Base-by-base conservation (phyloP, 2,329 filamentous ascomycete species). In the Aspergillus latus region DNA sequence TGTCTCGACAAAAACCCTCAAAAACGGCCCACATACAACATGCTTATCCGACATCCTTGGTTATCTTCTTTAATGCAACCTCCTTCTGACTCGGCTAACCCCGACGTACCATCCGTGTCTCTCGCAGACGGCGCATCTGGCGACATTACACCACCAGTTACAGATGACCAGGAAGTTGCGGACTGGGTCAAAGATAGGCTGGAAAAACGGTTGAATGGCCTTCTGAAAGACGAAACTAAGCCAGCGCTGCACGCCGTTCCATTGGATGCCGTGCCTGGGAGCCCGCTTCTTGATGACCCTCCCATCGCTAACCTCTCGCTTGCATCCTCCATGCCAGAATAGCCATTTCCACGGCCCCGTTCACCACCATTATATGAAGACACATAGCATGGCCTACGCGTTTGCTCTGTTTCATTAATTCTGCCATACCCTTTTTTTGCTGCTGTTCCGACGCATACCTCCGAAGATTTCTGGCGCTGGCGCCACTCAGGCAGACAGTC, bases 1-100 rank as follows among this genome's bases (percentile, higher is more conserved):
- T 97, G 94, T 72, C 81, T 99, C 46, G 92, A 97, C 79, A 99
- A 99, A 74, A 88, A 90, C 21, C 90, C 94, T 7, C 89, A 90
- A 64, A 84, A 95, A 58, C 86, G 94, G n/a, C 93, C 92, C n/a
- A 94, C 89, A 0, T 99, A 99, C 71, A 85, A 88, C 50, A 92
- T 90, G 81, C 83, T 99, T 4, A 82, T 99, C 9, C 86, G 90
- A 66, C 93, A 97, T 69, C 86, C 90, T 29, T 99, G 94, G 94
- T 82, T 99, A 4, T 82, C 85, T 7, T 81, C 84, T 1, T 79
- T 96, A 37, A 84, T 87, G 61, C 89, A 92, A 64, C 90, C 90
- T 2, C 82, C 85, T n/a, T 88, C 85, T 1, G 90, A 92, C 59
- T 75, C 82, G 0, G 87, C 90, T 58, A 66, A 51, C 21, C 37